Base-by-base conservation (phyloP, 164 flowering plant species). In the Vitis rupestris region DNA sequence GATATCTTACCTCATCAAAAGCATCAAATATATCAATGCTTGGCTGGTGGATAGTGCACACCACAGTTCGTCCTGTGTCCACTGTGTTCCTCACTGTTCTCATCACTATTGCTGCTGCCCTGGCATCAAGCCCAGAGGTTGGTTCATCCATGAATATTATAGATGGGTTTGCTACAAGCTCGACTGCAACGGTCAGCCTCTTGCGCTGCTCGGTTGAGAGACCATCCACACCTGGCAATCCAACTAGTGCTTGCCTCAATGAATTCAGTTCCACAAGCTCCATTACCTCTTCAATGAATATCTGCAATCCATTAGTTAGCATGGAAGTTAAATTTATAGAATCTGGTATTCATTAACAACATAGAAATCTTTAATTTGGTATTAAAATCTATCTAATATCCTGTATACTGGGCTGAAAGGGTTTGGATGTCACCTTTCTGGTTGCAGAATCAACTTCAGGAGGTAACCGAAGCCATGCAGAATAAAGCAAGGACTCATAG, bases 111-210 rank as follows among this genome's bases (percentile, higher is more conserved):
- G 88, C 88, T 19, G 88, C 88, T 2, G 88, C 86, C 61, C 88
- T 77, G 48, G 88, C 86, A 70, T 85, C 88, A 58, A 85, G 82
- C n/a, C 88, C 87, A 27, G 88, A 85, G 49, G 86, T 83, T 37
- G 88, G 88, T 64, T 85, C 91, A 63, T 87, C 91, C 91, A 87
- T 87, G 82, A 87, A 86, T 66, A 87, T 78, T 47, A 88, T 86
- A 5, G 90, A 88, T 14, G 90, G 92, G 61, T 88, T 88, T 6
- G 92, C 90, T 14, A 88, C 90, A 31, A 87, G 85, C 77, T 86
- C 91, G 44, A 87, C 89, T 47, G 91, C 91, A 30, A 87, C 81
- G 10, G 91, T 87, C 7, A 87, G 80, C 76, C 91, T 79, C 65
- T 87, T 87, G 52, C 91, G 78, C 63, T 87, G 90, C 78, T 86